Base-by-base conservation (phyloP, 192 early-diverging fungal species). In the Chytriomyces confervae region DNA sequence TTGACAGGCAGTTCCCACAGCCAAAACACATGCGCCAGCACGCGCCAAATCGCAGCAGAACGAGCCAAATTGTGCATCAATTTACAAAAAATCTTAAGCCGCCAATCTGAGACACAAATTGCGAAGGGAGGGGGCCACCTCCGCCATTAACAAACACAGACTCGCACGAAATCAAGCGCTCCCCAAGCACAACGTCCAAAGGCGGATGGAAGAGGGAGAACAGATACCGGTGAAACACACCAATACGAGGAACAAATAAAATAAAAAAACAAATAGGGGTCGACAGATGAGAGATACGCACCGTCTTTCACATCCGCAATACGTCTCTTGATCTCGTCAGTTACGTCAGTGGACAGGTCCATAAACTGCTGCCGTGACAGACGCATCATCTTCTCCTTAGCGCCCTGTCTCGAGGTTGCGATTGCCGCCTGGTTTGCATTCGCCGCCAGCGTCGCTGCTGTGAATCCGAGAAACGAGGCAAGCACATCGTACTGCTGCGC, bases 311-410 rank as follows among this genome's bases (percentile, higher is more conserved):
- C 80, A 81, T 91, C 86, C 57, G 68, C 67, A 57, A 76, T 81
- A 20, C 97, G 72, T 63, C 97, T 83, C 50, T 87, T 90, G 80
- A 97, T 87, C 80, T 99, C 97, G 83, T 99, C 97, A 83, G 93
- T 96, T 8, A 99, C 96, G 84, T 99, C 96, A 3, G 93, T 96
- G 44, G 93, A 89, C n/a, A 99, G 89, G 81, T 98, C 97, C 77
- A 94, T 90, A 84, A 98, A 95, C 81, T 99, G 96, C 70, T 89
- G 87, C 61, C 91, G 88, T 49, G 91, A 87, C 27, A 97, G 84
- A 57, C 91, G 86, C 11, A 88, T 87, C 10, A 99, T 84, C 80
- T 97, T 98, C 51, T 94, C 91, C 62, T 80, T 67, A 44, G 82
- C 82, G 18, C 80, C 24, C 77, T 83, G 80, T 16, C 69, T 27